Evolutionary conservation across 1,284 basidiomycete genomes (phyloP).

Genomic region (Boletus albobrunnescens): DNA sequence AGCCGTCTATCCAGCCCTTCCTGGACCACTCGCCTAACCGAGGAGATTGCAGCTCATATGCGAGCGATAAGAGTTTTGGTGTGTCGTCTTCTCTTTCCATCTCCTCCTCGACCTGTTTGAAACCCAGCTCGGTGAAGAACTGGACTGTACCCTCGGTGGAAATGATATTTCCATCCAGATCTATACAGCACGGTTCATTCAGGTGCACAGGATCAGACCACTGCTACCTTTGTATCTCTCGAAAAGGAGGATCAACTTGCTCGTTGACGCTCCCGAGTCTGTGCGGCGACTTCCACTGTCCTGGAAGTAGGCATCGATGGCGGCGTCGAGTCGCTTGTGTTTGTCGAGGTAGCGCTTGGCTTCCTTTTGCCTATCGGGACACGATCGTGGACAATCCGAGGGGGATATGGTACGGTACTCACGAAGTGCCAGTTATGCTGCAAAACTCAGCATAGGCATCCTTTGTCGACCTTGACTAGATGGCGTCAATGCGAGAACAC

Average conservation of each 20-base stretch:
- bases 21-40: constrained; percentile 73
- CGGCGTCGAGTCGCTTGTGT: constrained; percentile 66
- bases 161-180: constrained; percentile 57
- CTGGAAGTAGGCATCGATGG: constrained; percentile 74
- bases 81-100: constrained; percentile 70
- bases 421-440: constrained; percentile 65
- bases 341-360: constrained; percentile 73
- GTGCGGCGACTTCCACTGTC: constrained; percentile 35
- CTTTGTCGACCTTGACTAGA: constrained; percentile 20
- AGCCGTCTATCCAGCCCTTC: constrained; percentile 77
- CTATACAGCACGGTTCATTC: constrained; percentile 32
- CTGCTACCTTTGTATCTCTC: constrained; percentile 72
- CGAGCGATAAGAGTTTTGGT: constrained; percentile 66
- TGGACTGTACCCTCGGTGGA: constrained; percentile 71
- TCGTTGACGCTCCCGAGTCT: constrained; percentile 40
- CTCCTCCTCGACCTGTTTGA: constrained; percentile 42
- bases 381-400: constrained; percentile 4
- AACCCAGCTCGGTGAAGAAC: constrained; percentile 45
- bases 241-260: constrained; percentile 63
- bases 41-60: constrained; percentile 73
- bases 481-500: neutral
- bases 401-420: constrained; percentile 39
- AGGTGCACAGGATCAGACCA: constrained; percentile 7
- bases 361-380: constrained; percentile 42
- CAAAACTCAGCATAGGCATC: constrained; percentile 48